These are phyloP conservation scores for Leishmania aethiopica DNA, from an alignment of 208 protist species.

Conservation along the genomic window DNA sequence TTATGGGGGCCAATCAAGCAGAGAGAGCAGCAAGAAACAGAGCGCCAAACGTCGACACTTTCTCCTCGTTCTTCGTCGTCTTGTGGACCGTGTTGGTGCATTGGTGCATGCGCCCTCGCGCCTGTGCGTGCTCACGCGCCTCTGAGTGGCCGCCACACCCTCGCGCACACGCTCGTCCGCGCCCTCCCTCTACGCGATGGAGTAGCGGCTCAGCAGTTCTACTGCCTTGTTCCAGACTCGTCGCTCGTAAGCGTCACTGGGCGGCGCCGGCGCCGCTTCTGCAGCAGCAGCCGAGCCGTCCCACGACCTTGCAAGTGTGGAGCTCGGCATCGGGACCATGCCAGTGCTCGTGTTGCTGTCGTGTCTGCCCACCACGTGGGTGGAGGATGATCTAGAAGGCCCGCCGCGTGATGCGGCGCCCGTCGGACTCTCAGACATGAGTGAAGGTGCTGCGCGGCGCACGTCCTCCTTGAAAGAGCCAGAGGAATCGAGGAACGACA, in stretches of 20 bases:
- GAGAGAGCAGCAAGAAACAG: background rate
- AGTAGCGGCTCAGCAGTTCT: constrained; percentile 54
- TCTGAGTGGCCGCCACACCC: background rate
- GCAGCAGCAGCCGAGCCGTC: background rate
- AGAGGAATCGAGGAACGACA: background rate
- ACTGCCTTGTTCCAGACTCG: constrained; percentile 51
- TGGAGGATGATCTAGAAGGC: background rate
- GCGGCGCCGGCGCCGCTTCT: background rate
- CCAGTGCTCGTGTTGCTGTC: background rate
- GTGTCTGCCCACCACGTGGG: background rate
- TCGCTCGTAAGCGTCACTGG: constrained; percentile 36
- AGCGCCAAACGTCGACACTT: background rate
- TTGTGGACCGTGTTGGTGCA: background rate
- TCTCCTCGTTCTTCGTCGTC: background rate
- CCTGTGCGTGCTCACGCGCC: background rate
- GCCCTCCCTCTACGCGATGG: background rate
- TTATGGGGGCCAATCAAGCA: background rate
- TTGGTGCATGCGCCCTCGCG: background rate
- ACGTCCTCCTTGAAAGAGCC: background rate
- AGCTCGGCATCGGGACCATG: background rate
- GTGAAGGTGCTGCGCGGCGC: background rate
- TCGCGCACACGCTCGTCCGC: background rate
- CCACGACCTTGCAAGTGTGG: background rate
- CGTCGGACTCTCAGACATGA: background rate
- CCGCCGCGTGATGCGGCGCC: background rate